A percentile compares a stretch with the other conserved stretches of the same genome.
phyloP scores from a whole-genome alignment of 208 protist genomes.

The Trypanosoma mega region DNA sequence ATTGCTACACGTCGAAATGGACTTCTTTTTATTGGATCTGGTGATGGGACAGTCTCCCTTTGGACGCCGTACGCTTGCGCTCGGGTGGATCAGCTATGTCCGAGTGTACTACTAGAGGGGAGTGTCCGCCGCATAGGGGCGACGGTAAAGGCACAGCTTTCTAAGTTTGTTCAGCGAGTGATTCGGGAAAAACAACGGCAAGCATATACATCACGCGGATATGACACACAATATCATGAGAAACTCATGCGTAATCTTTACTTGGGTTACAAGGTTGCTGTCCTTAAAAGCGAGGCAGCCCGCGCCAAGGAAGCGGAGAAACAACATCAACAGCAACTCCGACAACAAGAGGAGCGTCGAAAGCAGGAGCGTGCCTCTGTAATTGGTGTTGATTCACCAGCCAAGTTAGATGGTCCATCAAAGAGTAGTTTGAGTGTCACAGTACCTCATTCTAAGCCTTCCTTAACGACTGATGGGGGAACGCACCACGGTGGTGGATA shows the following conservation, averaged over 20 bases:
- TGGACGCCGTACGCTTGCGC: constrained; percentile 72
- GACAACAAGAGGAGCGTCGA: neutral
- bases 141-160: constrained; percentile 51
- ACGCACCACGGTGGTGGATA: neutral
- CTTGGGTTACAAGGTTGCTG: constrained; percentile 22
- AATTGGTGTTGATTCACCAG: too few relatives aligned
- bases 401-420: too few relatives aligned
- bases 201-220: constrained; percentile 7
- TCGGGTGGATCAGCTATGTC: constrained; percentile 60
- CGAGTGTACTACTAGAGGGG: constrained; percentile 36
- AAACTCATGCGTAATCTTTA: constrained; percentile 26
- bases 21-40: constrained; percentile 60
- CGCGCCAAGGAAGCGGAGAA: neutral
- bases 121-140: constrained; percentile 40
- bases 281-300: constrained; percentile 8
- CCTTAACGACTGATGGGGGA: too few relatives aligned
- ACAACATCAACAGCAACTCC: neutral
- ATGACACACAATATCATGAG: constrained; percentile 18
- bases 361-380: neutral
- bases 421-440: too few relatives aligned
- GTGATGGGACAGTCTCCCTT: constrained; percentile 61
- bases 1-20: constrained; percentile 68
- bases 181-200: constrained; percentile 38
- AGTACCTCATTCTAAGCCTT: too few relatives aligned
- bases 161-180: constrained; percentile 32